Conservation (phyloP, 441 rosid genomes). For the Pelargonium myrrhifolium region DNA sequence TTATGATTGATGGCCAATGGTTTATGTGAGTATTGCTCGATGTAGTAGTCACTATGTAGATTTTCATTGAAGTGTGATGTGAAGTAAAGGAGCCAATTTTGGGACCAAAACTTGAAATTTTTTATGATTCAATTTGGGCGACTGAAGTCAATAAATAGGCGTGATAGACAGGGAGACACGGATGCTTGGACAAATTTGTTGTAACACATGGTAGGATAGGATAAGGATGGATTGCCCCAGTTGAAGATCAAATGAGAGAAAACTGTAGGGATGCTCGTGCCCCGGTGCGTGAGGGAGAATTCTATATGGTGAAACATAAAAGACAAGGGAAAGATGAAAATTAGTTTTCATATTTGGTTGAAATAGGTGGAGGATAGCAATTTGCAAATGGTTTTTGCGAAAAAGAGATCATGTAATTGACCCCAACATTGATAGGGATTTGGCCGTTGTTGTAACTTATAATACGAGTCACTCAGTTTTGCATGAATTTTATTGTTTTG, state of each 20-base stretch:
- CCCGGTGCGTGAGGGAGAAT: background rate
- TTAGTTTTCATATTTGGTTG: background rate
- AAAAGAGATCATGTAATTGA: background rate
- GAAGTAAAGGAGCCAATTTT: background rate
- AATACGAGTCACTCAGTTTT: background rate
- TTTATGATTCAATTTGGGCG: background rate
- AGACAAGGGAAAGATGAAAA: background rate
- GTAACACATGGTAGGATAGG: no score
- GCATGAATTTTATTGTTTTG: slow-evolving; percentile 13
- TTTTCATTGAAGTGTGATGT: background rate
- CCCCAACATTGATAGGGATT: background rate
- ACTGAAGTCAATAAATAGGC: background rate
- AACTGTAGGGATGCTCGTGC: background rate
- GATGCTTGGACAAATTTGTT: no score
- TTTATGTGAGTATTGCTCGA: background rate
- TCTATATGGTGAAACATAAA: background rate
- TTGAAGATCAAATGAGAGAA: background rate
- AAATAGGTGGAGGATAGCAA: background rate
- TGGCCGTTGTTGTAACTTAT: background rate
- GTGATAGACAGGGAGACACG: background rate
- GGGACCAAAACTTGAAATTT: background rate
- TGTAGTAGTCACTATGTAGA: background rate
- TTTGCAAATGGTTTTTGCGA: background rate
- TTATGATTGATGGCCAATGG: background rate
- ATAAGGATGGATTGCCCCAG: no score